Evolutionary conservation across 2,329 filamentous ascomycete genomes (phyloP), one percentile per base, ranked within the genome.

Genomic region (Cytospora schulzeri): DNA sequence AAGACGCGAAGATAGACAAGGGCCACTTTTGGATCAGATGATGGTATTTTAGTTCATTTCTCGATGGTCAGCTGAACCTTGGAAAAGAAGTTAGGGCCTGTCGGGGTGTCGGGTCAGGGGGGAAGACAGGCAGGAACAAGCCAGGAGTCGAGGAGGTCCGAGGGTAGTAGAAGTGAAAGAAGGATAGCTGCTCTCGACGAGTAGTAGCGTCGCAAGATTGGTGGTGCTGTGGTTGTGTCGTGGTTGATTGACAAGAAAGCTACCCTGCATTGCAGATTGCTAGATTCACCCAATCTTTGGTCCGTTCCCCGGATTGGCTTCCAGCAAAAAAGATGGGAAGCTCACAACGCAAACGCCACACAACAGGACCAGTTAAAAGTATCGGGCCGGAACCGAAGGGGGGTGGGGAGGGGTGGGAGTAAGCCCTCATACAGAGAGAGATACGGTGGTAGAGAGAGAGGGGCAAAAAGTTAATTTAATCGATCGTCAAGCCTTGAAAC

Each of bases 1-100:
- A 59, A 64, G 57, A 53, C 45, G n/a, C n/a, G 31, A 55, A 24
- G 45, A 54, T 50, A 53, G 61, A 54, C 60, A 56, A 61, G 60
- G 60, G 60, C 60, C 61, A 59, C 61, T 63, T 50, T 63, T 60
- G 55, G 61, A 51, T 58, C 60, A 62, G 60, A 62, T 62, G 60
- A 62, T 56, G 52, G 53, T 19, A 63, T 63, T 54, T 59, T 63
- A 63, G 61, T 63, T 50, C 55, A 53, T 63, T n/a, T 41, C 53
- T 15, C 31, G 35, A 53, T 35, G 55, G 45, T 63, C 53, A 59
- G 56, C 55, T 63, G 56, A 54, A 60, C n/a, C n/a, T n/a, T n/a
- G n/a, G n/a, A n/a, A n/a, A n/a, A n/a, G n/a, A 35, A 24, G 60
- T 56, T 22, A 19, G 52, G 35, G 38, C 52, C n/a, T n/a, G n/a